Evolutionary conservation across 441 rosid genomes (phyloP).

Genomic region (Monsonia emarginata): DNA sequence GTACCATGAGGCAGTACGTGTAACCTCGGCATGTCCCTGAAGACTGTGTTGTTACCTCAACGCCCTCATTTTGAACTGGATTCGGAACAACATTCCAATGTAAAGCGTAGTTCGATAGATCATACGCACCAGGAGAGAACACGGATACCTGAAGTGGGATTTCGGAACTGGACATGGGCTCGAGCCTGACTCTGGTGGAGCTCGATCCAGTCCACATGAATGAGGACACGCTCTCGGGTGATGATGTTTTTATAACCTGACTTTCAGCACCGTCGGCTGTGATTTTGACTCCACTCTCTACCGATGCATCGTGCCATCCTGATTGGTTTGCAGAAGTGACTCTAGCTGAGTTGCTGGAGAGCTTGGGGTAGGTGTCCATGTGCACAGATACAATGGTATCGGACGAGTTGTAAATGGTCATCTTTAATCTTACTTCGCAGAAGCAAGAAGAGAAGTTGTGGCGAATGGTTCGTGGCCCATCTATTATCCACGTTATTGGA

Average conservation of each 20-base stretch:
- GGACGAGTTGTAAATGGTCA: slow-evolving; percentile 69
- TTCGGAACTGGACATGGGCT: slow-evolving; percentile 46
- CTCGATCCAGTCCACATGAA: slow-evolving; percentile 81
- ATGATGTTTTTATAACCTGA: slow-evolving; percentile 22
- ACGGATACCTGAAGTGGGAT: slow-evolving; percentile 62
- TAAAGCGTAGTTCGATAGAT: slow-evolving; percentile 61
- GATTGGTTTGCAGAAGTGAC: slow-evolving; percentile 36
- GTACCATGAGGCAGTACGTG: slow-evolving; percentile 58
- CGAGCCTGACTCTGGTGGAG: slow-evolving; percentile 42
- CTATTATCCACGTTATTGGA: slow-evolving; percentile 68
- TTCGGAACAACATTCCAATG: slow-evolving; percentile 45
- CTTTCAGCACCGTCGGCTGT: slow-evolving; percentile 33
- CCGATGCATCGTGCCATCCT: slow-evolving; percentile 59
- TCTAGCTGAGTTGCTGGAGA: slow-evolving; percentile 16
- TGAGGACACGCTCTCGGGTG: slow-evolving; percentile 49
- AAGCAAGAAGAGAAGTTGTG: slow-evolving; percentile 58
- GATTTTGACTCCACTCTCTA: slow-evolving; percentile 41
- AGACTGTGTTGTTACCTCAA: slow-evolving; percentile 19
- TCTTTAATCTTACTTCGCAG: slow-evolving; percentile 55
- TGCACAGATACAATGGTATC: slow-evolving; percentile 37
- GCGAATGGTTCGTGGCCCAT: slow-evolving; percentile 44
- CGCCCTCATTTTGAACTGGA: slow-evolving; percentile 24
- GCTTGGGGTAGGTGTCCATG: slow-evolving; percentile 32
- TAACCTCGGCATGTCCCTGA: slow-evolving; percentile 65
- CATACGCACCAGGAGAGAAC: slow-evolving; percentile 70